Conservation (phyloP, 139 green algal genomes). For the Coelastrella sp. region DNA sequence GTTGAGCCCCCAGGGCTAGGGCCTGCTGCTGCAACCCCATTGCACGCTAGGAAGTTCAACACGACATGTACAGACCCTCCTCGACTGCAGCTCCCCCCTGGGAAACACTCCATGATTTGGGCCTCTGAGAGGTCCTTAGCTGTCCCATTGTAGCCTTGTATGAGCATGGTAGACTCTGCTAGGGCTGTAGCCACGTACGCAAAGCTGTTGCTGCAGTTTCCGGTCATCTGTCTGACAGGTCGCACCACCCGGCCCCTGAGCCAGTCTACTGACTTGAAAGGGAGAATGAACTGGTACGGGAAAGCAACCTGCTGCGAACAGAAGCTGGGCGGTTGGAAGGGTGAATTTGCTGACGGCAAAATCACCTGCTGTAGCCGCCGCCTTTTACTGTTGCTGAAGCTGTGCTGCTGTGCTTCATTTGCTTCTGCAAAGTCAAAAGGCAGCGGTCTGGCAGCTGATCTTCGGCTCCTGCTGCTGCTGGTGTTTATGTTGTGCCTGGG, state of each 20-base stretch:
- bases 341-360: neutral
- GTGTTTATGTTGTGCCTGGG: neutral
- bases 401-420: neutral
- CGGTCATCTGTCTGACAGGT: no score
- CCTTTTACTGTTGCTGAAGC: neutral
- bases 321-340: neutral
- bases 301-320: slow-evolving; percentile 16
- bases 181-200: slow-evolving; percentile 26
- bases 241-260: neutral
- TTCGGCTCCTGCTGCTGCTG: neutral
- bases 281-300: neutral
- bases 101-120: slow-evolving; percentile 34
- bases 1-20: neutral
- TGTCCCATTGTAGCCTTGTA: slow-evolving; percentile 30
- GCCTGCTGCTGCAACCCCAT: slow-evolving; percentile 37
- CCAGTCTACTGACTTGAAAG: slow-evolving; percentile 34
- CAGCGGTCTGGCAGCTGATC: neutral
- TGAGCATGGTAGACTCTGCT: slow-evolving; percentile 15
- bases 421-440: neutral
- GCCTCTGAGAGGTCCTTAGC: slow-evolving; percentile 17
- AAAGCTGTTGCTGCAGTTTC: slow-evolving; percentile 44
- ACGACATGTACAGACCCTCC: slow-evolving; percentile 38
- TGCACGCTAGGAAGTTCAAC: slow-evolving; percentile 40
- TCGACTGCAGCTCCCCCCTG: neutral
- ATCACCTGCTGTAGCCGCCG: neutral